Evolutionary conservation across 2,329 filamentous ascomycete species (phyloP).

Genomic region (Fusarium guadeloupense): DNA sequence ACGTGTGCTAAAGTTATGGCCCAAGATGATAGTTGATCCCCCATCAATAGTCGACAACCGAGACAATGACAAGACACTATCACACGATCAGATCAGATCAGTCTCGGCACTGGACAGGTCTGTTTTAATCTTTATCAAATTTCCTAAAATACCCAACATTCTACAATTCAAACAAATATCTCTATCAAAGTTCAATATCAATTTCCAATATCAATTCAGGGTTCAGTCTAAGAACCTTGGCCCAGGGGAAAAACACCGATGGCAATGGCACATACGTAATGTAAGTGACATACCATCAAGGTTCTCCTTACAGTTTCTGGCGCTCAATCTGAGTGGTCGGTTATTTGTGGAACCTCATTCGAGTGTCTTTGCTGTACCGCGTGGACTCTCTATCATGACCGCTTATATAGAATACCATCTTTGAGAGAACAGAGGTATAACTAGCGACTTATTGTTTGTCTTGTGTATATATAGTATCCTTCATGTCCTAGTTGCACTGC

Average conservation of each 20-base stretch:
- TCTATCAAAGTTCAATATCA: not conserved
- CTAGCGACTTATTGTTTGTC: not conserved
- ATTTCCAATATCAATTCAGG: conserved; percentile 13
- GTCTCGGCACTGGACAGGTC: not conserved
- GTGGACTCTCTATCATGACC: conserved; percentile 23
- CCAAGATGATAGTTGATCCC: not conserved
- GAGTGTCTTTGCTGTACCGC: conserved; percentile 8
- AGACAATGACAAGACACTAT: conserved; percentile 2
- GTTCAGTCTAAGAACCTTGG: conserved; percentile 5
- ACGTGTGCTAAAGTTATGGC: conserved; percentile 35
- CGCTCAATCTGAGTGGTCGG: not conserved
- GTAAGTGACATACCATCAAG: conserved; percentile 32
- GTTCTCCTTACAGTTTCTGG: conserved; percentile 17
- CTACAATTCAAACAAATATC: no score
- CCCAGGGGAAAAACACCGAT: not conserved
- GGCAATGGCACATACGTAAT: conserved; percentile 14
- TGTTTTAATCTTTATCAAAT: no score
- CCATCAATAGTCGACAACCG: not conserved
- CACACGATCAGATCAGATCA: conserved; percentile 36
- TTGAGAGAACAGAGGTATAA: not conserved
- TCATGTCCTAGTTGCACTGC: no score
- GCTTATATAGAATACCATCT: not conserved
- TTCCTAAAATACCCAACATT: no score
- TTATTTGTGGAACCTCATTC: conserved; percentile 16
- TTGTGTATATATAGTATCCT: not conserved